Evolutionary conservation across 148 eudicot species (phyloP).

Genomic region (Polygonum aviculare): DNA sequence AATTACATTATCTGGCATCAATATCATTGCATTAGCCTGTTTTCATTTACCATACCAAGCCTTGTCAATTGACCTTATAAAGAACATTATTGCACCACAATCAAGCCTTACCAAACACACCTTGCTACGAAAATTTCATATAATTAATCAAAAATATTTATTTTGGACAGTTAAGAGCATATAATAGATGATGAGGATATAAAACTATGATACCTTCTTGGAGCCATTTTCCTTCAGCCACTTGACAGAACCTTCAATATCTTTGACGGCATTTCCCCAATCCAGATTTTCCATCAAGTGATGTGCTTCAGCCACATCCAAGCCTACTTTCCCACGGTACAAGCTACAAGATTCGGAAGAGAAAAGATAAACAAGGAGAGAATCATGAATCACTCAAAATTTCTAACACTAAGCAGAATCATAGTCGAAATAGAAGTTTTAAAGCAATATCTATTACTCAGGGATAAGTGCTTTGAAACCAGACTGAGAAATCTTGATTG

Average conservation of each 20-base stretch:
- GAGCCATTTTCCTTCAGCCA: slow-evolving; percentile 97
- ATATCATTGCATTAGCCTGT: not conserved
- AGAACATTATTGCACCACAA: not conserved
- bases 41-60: not conserved
- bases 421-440: not conserved
- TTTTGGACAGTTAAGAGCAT: not conserved
- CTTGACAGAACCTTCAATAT: slow-evolving; percentile 82
- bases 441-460: slow-evolving; percentile 30
- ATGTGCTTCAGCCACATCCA: slow-evolving; percentile 90
- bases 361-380: not conserved
- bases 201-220: slow-evolving; percentile 35
- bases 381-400: not conserved
- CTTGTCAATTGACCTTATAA: not conserved
- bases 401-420: not conserved
- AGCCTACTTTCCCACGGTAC: slow-evolving; percentile 91
- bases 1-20: not conserved
- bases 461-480: slow-evolving; percentile 77
- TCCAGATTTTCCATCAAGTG: slow-evolving; percentile 91
- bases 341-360: slow-evolving; percentile 31
- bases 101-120: no score
- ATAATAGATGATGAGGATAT: not conserved
- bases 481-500: slow-evolving; percentile 54
- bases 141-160: not conserved
- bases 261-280: slow-evolving; percentile 92
- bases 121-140: not conserved